phyloP scores from a whole-genome alignment of 2,329 filamentous ascomycete genomes.

The Tolypocladium ophioglossoides region DNA sequence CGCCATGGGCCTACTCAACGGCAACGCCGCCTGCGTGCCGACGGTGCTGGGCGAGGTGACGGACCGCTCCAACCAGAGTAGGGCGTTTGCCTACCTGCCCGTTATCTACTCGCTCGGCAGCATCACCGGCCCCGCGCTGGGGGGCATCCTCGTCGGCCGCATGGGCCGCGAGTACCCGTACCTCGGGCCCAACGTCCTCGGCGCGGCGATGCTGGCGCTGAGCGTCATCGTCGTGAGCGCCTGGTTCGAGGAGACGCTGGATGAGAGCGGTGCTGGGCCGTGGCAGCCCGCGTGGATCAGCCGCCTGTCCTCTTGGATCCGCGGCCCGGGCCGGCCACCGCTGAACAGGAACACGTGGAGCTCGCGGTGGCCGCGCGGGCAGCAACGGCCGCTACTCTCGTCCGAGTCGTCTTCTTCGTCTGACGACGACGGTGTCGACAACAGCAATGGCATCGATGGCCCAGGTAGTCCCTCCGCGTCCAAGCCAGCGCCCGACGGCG shows the following conservation, averaged over 20 bases:
- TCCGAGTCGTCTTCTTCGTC: constrained; percentile 14
- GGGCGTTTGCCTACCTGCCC: constrained; percentile 86
- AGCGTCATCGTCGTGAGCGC: constrained; percentile 66
- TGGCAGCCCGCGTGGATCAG: constrained; percentile 23
- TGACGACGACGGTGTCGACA: constrained; percentile 11
- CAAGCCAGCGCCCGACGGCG: constrained; percentile 2
- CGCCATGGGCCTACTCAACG: constrained; percentile 87
- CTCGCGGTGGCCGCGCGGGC: constrained; percentile 24
- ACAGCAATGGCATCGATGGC: constrained; percentile 9
- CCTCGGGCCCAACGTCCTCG: constrained; percentile 71
- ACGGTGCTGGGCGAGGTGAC: constrained; percentile 93
- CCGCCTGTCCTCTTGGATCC: constrained; percentile 17
- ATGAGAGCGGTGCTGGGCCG: constrained; percentile 16
- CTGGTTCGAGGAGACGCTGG: constrained; percentile 72
- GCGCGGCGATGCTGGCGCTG: constrained; percentile 58
- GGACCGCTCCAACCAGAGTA: constrained; percentile 86
- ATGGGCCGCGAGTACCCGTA: constrained; percentile 63
- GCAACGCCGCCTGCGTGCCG: constrained; percentile 88
- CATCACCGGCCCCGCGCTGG: constrained; percentile 87
- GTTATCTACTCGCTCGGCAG: constrained; percentile 93
- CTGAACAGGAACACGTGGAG: constrained; percentile 24
- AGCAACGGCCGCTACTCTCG: constrained; percentile 18
- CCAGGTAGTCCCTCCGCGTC: not conserved
- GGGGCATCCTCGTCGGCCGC: constrained; percentile 67
- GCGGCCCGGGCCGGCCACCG: constrained; percentile 6